Evolutionary conservation across 768 basidiomycete genomes (phyloP).

Genomic region (Amyloporia xantha): DNA sequence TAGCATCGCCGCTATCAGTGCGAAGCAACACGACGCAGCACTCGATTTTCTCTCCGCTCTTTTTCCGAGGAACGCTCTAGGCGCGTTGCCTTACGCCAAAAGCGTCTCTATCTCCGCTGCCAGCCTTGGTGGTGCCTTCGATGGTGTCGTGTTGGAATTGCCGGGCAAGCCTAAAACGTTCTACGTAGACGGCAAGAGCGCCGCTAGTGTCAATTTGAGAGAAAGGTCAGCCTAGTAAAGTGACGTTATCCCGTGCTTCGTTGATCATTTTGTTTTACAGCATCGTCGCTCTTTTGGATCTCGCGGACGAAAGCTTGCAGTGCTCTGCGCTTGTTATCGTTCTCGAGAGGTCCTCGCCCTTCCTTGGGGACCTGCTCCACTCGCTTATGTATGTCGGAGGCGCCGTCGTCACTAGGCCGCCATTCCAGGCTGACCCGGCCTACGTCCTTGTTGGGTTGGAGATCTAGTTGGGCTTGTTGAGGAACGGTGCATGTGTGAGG

Average conservation of each 20-base stretch:
- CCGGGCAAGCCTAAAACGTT: conserved; percentile 68
- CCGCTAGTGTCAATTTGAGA: conserved; percentile 69
- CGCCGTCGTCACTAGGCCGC: conserved; percentile 74
- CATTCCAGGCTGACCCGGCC: conserved; percentile 66
- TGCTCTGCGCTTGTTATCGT: conserved; percentile 77
- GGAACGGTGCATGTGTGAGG: background rate
- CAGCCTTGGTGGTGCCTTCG: conserved; percentile 61
- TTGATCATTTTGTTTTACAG: conserved; percentile 33
- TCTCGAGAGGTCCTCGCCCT: conserved; percentile 65
- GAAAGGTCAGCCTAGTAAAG: conserved; percentile 54
- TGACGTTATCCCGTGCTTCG: background rate
- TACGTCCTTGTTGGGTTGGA: conserved; percentile 86
- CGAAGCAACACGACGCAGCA: conserved; percentile 51
- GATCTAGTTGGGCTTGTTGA: conserved; percentile 35
- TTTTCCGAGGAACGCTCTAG: conserved; percentile 67
- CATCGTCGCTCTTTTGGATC: conserved; percentile 80
- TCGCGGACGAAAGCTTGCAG: conserved; percentile 77
- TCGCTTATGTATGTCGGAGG: conserved; percentile 93
- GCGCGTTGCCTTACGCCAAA: conserved; percentile 64
- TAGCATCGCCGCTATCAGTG: conserved; percentile 34
- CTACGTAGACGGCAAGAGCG: conserved; percentile 81
- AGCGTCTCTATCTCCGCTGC: conserved; percentile 69
- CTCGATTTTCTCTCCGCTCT: conserved; percentile 74
- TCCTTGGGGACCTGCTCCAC: conserved; percentile 71
- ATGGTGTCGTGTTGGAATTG: conserved; percentile 71